phyloP scores from a whole-genome alignment of 192 early-diverging fungal species.

The Dissophora globulifera region DNA sequence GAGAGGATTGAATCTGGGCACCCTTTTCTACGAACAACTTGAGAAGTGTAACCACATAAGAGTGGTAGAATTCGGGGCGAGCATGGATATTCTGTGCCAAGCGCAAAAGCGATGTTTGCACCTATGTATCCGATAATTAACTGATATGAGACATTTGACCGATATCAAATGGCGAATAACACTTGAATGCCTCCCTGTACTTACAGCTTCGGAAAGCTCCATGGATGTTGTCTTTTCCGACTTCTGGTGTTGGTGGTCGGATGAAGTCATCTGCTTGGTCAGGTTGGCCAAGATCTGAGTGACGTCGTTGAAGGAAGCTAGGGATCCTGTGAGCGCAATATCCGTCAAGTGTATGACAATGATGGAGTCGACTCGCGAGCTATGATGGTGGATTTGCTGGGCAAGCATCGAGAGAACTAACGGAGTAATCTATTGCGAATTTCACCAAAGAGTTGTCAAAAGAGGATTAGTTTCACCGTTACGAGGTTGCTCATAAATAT shows the following conservation, averaged over 20 bases:
- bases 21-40: slow-evolving; percentile 70
- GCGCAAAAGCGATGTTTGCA: slow-evolving; percentile 52
- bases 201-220: slow-evolving; percentile 36
- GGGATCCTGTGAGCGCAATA: slow-evolving; percentile 68
- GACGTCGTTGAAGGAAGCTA: slow-evolving; percentile 67
- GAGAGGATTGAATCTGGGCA: slow-evolving; percentile 57
- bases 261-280: slow-evolving; percentile 53
- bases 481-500: neutral
- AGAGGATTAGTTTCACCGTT: neutral
- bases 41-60: slow-evolving; percentile 62
- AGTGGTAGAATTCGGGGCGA: slow-evolving; percentile 65
- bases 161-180: no score
- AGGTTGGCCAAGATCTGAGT: slow-evolving; percentile 57
- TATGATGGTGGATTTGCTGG: slow-evolving; percentile 65
- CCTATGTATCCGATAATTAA: no score
- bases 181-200: no score
- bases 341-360: slow-evolving; percentile 66
- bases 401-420: slow-evolving; percentile 73
- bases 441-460: neutral
- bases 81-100: slow-evolving; percentile 56
- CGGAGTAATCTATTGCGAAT: slow-evolving; percentile 61
- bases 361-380: slow-evolving; percentile 56
- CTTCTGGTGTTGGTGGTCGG: slow-evolving; percentile 33
- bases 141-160: no score
- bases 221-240: slow-evolving; percentile 35